A percentile compares a stretch with the other conserved stretches of the same genome.
These are phyloP conservation scores for Dissoconium aciculare DNA, from an alignment of 2,329 filamentous ascomycete genomes.

Conservation along the genomic window DNA sequence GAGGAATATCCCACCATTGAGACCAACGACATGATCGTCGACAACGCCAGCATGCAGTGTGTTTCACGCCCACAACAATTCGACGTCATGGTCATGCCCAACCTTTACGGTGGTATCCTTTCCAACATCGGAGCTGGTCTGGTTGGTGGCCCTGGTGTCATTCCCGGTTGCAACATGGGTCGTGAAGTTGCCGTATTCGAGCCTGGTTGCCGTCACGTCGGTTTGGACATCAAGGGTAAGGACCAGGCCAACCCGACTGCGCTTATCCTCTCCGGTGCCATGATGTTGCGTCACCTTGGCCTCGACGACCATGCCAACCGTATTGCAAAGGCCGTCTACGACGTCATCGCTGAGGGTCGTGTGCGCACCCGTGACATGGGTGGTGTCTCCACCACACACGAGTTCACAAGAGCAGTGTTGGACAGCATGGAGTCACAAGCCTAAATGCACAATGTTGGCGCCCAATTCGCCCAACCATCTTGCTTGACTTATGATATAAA, in stretches of 20 bases:
- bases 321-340: slow-evolving; percentile 76
- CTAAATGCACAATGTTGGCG: slow-evolving; percentile 1
- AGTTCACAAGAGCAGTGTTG: slow-evolving; percentile 89
- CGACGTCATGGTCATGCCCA: slow-evolving; percentile 99
- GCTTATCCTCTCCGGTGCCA: slow-evolving; percentile 83
- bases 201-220: slow-evolving; percentile 97
- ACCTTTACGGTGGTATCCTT: slow-evolving; percentile 95
- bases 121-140: slow-evolving; percentile 98
- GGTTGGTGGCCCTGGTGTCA: slow-evolving; percentile 90
- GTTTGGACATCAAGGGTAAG: slow-evolving; percentile 98
- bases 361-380: slow-evolving; percentile 92
- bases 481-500: too few species aligned
- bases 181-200: slow-evolving; percentile 97
- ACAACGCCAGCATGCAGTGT: slow-evolving; percentile 99
- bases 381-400: slow-evolving; percentile 72
- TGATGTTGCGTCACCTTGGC: slow-evolving; percentile 93
- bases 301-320: slow-evolving; percentile 97
- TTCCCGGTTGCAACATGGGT: slow-evolving; percentile 99
- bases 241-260: slow-evolving; percentile 98
- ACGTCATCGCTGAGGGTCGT: slow-evolving; percentile 77
- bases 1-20: slow-evolving; percentile 93
- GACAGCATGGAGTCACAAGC: slow-evolving; percentile 78
- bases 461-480: too few species aligned
- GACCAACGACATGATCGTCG: slow-evolving; percentile 99
- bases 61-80: slow-evolving; percentile 95